Evolutionary conservation across 169 alveolate species (phyloP), one percentile per base, ranked within the genome.

Genomic region (Plasmodium chabaudi): DNA sequence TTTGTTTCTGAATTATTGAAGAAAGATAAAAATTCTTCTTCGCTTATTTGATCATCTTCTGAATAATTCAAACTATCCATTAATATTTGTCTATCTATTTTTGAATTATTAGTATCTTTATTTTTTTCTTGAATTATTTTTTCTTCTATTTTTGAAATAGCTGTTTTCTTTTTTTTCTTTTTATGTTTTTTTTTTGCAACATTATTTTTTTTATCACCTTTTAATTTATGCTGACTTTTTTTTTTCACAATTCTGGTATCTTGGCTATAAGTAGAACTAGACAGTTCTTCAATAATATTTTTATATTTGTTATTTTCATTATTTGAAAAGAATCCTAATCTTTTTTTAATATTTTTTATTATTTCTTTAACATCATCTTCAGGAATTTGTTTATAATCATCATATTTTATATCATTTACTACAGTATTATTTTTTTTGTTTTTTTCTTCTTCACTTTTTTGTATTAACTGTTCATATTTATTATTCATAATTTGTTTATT

Each of bases 271-370:
- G 10, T 42, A 15, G 15, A 23, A 67, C 42, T 67, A 44, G 44
- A 2, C n/a, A 12, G 6, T 44, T 60, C 21, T 5, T 5, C 19
- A 67, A 44, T 19, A 15, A 5, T 64, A 51, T 51, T n/a, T n/a
- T 51, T n/a, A 2, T 46, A n/a, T 9, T 51, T 64, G 5, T 6
- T 9, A 17, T 19, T 21, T 23, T 77, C 89, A 23, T 49, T 77
- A 39, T 56, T 53, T 53, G 89, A 77, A 47, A 51, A 61, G 15
- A 77, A 77, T 2, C 89, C 89, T n/a, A 77, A 56, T 25, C 89
- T 61, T 34, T 25, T 77, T 19, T 77, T 77, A 25, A 77, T 77
- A 64, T 77, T 77, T 47, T 49, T 77, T 64, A 77, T 77, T 64
- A 77, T 77, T 53, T 64, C 71, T 57, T 77, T 77, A 3, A 64